A percentile compares a stretch with the other conserved stretches of the same genome.
Conservation (phyloP, 306 rosid species). For the Astragalus glycyphyllos region DNA sequence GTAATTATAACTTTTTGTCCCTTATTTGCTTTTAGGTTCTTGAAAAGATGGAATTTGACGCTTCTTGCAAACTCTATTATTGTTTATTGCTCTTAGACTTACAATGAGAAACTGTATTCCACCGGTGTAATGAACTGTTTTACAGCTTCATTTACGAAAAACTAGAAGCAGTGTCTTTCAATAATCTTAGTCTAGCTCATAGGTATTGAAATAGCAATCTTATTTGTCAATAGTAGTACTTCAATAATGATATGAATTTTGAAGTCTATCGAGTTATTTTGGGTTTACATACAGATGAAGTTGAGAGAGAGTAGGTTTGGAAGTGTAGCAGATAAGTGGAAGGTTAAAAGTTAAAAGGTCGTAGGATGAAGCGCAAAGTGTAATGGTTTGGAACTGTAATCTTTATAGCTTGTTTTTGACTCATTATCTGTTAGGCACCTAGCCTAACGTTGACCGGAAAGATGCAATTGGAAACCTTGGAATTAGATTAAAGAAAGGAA, state of each 20-base stretch:
- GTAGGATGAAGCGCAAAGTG: background rate
- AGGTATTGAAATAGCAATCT: conserved; percentile 10
- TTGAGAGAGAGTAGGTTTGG: conserved; percentile 6
- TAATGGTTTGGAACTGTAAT: conserved; percentile 10
- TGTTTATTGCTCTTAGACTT: conserved; percentile 30
- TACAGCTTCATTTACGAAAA: conserved; percentile 7
- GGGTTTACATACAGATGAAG: background rate
- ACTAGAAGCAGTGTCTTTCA: conserved; percentile 10
- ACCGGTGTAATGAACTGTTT: conserved; percentile 5
- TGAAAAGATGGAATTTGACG: conserved; percentile 35
- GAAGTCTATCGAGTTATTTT: background rate
- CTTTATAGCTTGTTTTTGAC: conserved; percentile 7
- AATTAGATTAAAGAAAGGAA: too few relatives aligned
- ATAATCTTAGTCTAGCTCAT: conserved; percentile 10
- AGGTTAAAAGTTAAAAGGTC: background rate
- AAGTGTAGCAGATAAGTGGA: conserved; percentile 8
- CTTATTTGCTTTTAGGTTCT: conserved; percentile 19
- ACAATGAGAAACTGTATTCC: conserved; percentile 32
- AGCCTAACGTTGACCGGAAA: too few relatives aligned
- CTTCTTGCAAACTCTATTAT: conserved; percentile 9
- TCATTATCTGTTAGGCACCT: too few relatives aligned
- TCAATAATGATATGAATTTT: conserved; percentile 17
- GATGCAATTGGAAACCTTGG: too few relatives aligned
- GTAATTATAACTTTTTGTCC: conserved; percentile 53
- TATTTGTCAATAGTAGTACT: conserved; percentile 8